phyloP scores from a whole-genome alignment of 2,329 filamentous ascomycete species.

The Microsporum canis region DNA sequence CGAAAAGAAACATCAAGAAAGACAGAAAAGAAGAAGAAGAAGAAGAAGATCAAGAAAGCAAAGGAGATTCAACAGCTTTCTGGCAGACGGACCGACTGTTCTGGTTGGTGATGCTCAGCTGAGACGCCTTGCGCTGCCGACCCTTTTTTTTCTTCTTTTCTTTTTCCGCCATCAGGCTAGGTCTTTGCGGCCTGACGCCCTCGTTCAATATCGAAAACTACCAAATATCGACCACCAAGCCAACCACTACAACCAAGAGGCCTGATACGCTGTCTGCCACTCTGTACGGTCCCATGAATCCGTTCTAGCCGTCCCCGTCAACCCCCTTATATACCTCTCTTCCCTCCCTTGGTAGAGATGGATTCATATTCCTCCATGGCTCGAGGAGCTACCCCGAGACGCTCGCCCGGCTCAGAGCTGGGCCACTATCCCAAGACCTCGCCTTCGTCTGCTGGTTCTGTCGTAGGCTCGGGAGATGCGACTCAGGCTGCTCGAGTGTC shows the following conservation, averaged over 20 bases:
- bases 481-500: conserved; percentile 45
- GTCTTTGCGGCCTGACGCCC: background rate
- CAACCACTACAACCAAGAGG: background rate
- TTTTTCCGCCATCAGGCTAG: background rate
- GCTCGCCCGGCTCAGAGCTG: conserved; percentile 53
- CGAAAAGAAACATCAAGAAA: conserved; percentile 10
- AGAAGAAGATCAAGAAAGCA: conserved; percentile 7
- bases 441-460: background rate
- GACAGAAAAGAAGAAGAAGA: conserved; percentile 6
- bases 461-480: conserved; percentile 16
- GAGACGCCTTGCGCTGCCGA: background rate
- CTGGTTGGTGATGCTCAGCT: background rate
- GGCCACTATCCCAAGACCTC: conserved; percentile 19
- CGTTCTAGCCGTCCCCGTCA: background rate
- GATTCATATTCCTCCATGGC: conserved; percentile 3
- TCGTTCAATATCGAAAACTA: background rate
- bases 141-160: background rate
- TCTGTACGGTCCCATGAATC: background rate
- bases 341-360: background rate
- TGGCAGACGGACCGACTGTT: background rate
- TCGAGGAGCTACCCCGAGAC: conserved; percentile 43
- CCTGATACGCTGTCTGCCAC: background rate
- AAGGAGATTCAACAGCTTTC: background rate
- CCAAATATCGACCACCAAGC: background rate
- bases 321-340: background rate